Evolutionary conservation across 768 basidiomycete species (phyloP), one percentile per base, ranked within the genome.

Genomic region (Boletus edulis): DNA sequence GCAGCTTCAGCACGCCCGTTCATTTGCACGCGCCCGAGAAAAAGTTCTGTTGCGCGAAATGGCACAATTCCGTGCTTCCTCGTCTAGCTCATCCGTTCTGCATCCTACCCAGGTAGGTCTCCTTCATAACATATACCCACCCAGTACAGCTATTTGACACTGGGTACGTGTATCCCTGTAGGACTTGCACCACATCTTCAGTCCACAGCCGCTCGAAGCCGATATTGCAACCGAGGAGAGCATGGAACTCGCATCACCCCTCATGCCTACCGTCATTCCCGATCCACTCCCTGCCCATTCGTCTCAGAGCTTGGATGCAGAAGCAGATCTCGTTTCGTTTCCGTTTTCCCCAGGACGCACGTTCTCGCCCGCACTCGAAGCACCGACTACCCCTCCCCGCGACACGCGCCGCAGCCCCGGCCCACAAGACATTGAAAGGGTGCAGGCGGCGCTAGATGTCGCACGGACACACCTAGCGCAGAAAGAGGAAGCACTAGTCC

Each of bases 171-270:
- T 39, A 14, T 52, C n/a, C 12, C 22, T 27, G 13, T 18, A 64
- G 59, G 60, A 45, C 43, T 46, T 46, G 42, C 35, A 34, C 22
- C 22, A 50, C 20, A 12, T 52, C 44, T 55, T 57, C 18, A 50
- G 56, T 32, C 45, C 58, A 5, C 62, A 65, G 31, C 60, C 70
- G 1, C 59, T 76, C 4, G 77, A 75, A 11, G 67, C 57, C 11
- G 60, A 62, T 12, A 59, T 71, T 15, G 71, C 75, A 32, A 67
- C 72, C 9, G 78, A 79, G 49, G 66, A 74, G 50, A 76, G 76
- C 6, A 81, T 82, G 81, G 80, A 81, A 44, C 75, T 82, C 5
- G 80, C 74, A 5, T 79, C 80, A 7, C 80, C 81, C n/a, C 65
- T 82, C 12, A 49, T 72, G 46, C 77, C 77, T 14, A 75, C 64